Base-by-base conservation (phyloP, 768 basidiomycete genomes). In the Pleurotus eryngii region DNA sequence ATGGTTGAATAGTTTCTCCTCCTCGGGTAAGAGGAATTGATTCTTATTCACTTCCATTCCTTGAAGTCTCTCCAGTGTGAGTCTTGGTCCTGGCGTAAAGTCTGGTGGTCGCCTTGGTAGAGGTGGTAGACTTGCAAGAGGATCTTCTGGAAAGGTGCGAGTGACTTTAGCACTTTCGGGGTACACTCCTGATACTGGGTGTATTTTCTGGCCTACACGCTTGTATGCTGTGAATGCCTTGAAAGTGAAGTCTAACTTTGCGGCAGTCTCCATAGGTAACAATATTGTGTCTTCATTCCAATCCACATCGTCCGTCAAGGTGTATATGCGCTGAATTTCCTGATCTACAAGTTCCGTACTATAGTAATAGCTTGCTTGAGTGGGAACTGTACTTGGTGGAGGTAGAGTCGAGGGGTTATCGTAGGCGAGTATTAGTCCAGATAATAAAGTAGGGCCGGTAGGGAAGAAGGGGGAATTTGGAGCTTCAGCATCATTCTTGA, bases 101-200 rank as follows among this genome's bases (percentile, higher is more conserved):
- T 68, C 64, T 3, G 74, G 73, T 9, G 73, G 72, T 35, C 63
- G 26, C 1, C 56, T 47, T 1, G 71, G 61, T 3, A 78, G 51
- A 15, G 20, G 22, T 0, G 69, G 70, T 3, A 77, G 53, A 0
- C 61, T 57, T 0, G 46, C 27, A 0, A 79, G 59, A 0, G 74
- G 78, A 49, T 80, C 68, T 6, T 65, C 59, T 0, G 73, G 72
- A 27, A 78, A 64, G 8, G 39, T 49, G 0, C 69, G 46, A 1
- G 59, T 55, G 3, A 77, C 70, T 6, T 64, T 47, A 1, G 70
- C 70, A 26, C 77, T 63, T 48, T 73, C 65, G 0, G 75, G 71
- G 3, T 73, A 57, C 1, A 66, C 68, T 2, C 65, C 68, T 5
- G 69, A 58, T 4, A 78, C 70, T 3, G 74, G 76, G 14, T 71